Evolutionary conservation across 2,329 filamentous ascomycete genomes (phyloP), one percentile per base, ranked within the genome.

Genomic region (Sclerotinia glacialis): DNA sequence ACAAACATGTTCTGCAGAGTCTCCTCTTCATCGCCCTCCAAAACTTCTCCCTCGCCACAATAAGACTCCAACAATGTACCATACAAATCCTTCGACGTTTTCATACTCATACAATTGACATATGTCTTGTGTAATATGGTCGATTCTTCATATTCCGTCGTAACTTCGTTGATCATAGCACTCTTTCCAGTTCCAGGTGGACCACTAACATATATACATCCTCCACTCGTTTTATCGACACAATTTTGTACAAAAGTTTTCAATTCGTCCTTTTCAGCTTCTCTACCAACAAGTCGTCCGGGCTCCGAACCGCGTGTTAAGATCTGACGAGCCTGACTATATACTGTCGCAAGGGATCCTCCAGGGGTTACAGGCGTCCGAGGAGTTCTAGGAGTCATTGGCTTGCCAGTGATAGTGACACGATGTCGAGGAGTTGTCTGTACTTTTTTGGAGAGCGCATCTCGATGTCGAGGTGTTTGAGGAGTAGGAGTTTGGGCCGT

Each of bases 51-150:
- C 42, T 84, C 82, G 16, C 83, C 83, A 66, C 89, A 81, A 52
- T 94, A 86, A 65, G 85, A 84, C 71, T 91, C 88, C 16, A 94
- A 79, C 23, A 99, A 81, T 26, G 89, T 93, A 69, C 85, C 84
- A 78, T 96, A 96, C 28, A 99, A 83, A 75, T 97, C 93, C 71
- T 87, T 88, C 2, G 93, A 91, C 44, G 88, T 92, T 75, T 95
- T 96, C 78, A 97, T 88, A 78, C 93, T 97, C 88, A 97, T 97
- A 79, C 95, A 99, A 77, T 99, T 99, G 82, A 99, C 85, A 75
- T 93, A 94, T 2, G 88, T 88, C 64, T 89, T 87, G 73, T 86
- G 87, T 64, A 95, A 81, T 5, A 78, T 78, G 16, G 78, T 74
- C 2, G 80, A 77, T 21, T 83, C 76, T 14, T 80, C 79, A 59